Evolutionary conservation across 208 protist species (phyloP).

Genomic region (Acanthamoeba castellanii): DNA sequence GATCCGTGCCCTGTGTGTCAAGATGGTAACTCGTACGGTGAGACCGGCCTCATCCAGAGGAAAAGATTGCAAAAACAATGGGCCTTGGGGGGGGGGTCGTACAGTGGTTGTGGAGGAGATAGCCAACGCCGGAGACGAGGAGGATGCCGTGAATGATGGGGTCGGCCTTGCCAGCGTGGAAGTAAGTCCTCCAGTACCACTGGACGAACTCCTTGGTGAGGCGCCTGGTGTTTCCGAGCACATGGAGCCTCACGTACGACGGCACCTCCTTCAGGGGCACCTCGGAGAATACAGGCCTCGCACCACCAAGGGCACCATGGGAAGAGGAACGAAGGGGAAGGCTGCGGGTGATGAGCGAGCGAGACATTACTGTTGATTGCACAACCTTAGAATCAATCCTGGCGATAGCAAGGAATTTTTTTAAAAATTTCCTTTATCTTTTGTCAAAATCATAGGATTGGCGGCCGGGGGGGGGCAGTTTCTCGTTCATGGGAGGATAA

Average conservation of each 20-base stretch:
- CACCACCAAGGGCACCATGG: neutral
- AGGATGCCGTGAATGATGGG: constrained; percentile 30
- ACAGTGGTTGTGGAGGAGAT: constrained; percentile 36
- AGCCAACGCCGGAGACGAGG: constrained; percentile 3
- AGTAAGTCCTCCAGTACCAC: constrained; percentile 10
- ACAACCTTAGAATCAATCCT: too few relatives aligned
- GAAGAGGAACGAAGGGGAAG: constrained; percentile 2
- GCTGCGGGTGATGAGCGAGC: neutral
- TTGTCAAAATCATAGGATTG: too few relatives aligned
- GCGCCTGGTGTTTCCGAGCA: constrained; percentile 30
- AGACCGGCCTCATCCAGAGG: too few relatives aligned
- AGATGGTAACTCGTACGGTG: too few relatives aligned
- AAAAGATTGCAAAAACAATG: neutral
- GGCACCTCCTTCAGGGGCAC: constrained; percentile 4
- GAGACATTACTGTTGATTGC: neutral
- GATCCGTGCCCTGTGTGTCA: constrained; percentile 24
- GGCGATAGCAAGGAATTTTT: too few relatives aligned
- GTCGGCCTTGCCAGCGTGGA: neutral
- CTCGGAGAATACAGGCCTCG: neutral
- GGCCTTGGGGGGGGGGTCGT: neutral
- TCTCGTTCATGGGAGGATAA: too few relatives aligned
- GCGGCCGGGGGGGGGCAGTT: too few relatives aligned
- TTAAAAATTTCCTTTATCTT: too few relatives aligned
- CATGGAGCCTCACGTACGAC: neutral
- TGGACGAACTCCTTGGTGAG: neutral